phyloP scores from a whole-genome alignment of 2,329 filamentous ascomycete genomes.

The Fusarium sp. region DNA sequence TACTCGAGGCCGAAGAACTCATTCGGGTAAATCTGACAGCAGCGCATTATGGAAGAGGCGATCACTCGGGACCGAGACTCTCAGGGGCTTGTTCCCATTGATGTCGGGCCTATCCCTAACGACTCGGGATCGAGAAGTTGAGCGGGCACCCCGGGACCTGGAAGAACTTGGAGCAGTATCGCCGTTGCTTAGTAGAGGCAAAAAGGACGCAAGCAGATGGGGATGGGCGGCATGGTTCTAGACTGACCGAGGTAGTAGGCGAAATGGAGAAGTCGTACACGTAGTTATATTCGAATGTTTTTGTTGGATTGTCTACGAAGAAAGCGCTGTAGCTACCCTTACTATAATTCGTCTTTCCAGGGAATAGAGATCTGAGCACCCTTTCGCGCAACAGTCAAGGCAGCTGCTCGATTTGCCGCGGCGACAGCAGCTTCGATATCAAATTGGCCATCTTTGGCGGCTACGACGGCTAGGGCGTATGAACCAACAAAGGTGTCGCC shows the following conservation, averaged over 20 bases:
- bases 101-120: slow-evolving; percentile 34
- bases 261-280: slow-evolving; percentile 22
- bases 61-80: slow-evolving; percentile 41
- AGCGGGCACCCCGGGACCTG: slow-evolving; percentile 25
- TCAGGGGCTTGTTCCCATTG: slow-evolving; percentile 36
- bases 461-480: slow-evolving; percentile 81
- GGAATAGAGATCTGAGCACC: slow-evolving; percentile 61
- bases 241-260: slow-evolving; percentile 20
- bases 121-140: slow-evolving; percentile 21
- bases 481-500: slow-evolving; percentile 95
- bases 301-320: slow-evolving; percentile 37
- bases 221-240: slow-evolving; percentile 52
- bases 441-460: slow-evolving; percentile 55
- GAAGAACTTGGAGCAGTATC: slow-evolving; percentile 9
- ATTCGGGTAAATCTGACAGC: slow-evolving; percentile 20
- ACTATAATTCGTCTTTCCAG: slow-evolving; percentile 59
- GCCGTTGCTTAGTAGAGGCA: slow-evolving; percentile 28
- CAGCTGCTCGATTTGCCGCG: slow-evolving; percentile 65
- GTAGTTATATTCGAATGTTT: slow-evolving; percentile 22
- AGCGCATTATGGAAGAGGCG: slow-evolving; percentile 40
- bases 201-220: slow-evolving; percentile 49
- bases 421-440: slow-evolving; percentile 68
- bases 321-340: slow-evolving; percentile 31
- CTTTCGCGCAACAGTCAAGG: slow-evolving; percentile 58
- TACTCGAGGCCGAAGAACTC: slow-evolving; percentile 3